phyloP scores from a whole-genome alignment of 805 yeast species.

The Teunomyces stri region DNA sequence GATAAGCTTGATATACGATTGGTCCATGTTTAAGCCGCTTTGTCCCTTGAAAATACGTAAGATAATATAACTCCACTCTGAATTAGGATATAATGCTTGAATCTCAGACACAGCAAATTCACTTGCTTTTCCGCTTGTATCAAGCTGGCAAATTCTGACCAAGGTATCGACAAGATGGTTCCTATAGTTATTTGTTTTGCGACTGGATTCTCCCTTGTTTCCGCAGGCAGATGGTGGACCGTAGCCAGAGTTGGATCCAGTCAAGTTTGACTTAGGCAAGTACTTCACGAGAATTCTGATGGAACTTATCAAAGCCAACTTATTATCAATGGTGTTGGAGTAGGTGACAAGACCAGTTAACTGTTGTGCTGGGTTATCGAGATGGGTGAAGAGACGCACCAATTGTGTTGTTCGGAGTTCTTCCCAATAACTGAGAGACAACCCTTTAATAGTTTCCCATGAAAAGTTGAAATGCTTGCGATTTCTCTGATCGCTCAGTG shows the following conservation, averaged over 20 bases:
- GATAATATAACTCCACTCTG: constrained; percentile 24
- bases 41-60: constrained; percentile 23
- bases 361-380: constrained; percentile 53
- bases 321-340: constrained; percentile 34
- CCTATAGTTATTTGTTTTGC: constrained; percentile 35
- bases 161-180: constrained; percentile 57
- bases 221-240: constrained; percentile 35
- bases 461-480: constrained; percentile 1
- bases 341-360: constrained; percentile 57
- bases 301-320: constrained; percentile 13
- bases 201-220: constrained; percentile 14
- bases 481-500: background rate
- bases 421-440: constrained; percentile 45
- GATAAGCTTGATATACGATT: constrained; percentile 21
- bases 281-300: constrained; percentile 41
- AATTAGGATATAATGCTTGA: constrained; percentile 7
- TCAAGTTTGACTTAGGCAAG: constrained; percentile 46
- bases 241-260: constrained; percentile 42
- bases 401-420: constrained; percentile 60
- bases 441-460: constrained; percentile 13
- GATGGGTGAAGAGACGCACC: constrained; percentile 52
- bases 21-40: constrained; percentile 20
- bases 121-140: constrained; percentile 26
- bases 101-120: constrained; percentile 38
- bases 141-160: constrained; percentile 41